Base-by-base conservation (phyloP, 441 rosid species). In the Erodium texanum region DNA sequence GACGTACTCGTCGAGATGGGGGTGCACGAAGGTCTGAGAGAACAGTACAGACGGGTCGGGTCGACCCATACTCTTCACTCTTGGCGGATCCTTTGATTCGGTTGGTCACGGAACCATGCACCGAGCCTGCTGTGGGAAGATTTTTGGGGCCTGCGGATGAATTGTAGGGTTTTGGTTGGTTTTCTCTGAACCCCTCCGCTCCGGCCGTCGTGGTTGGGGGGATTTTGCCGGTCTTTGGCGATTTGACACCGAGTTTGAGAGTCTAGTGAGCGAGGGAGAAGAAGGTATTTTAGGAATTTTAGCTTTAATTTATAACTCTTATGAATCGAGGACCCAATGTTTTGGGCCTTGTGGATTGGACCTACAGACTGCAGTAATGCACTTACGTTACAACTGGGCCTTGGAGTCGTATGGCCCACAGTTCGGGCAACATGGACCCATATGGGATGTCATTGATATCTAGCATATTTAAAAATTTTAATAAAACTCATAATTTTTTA, bases 11-110 rank as follows among this genome's bases (percentile, higher is more conserved):
- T 94, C 98, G 76, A 94, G 84, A 50, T 92, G 96, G 38, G 97
- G 87, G 75, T 93, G 98, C 73, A 84, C 91, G 77, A 94, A 94
- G 68, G 91, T 89, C 84, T 89, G 99, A 41, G 97, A 79, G 77
- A 91, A 94, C 74, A 92, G 78, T 76, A 94, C 91, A 81, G 89
- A 89, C 19, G 99, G 94, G 72, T 91, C 97, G 22, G 99, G 90
- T 69, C 96, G 89, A 59, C 93, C 97, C 97, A 89, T 90, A 54
- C 29, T 24, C 15, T 24, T 23, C 48, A 20, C 15, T 58, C 62
- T 58, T 3, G 24, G 62, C 15, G 15, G 62, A 58, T 58, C 27
- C 5, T 58, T 20, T 58, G 62, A 11, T 22, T 32, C 36, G 36
- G 7, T 32, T 32, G 36, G 36, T 32, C 36, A 32, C 36, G 36